A percentile compares a stretch with the other conserved stretches of the same genome.
These are phyloP conservation scores for Ophiocordyceps camponoti-leonardi DNA, from an alignment of 2,329 filamentous ascomycete species.

Conservation along the genomic window DNA sequence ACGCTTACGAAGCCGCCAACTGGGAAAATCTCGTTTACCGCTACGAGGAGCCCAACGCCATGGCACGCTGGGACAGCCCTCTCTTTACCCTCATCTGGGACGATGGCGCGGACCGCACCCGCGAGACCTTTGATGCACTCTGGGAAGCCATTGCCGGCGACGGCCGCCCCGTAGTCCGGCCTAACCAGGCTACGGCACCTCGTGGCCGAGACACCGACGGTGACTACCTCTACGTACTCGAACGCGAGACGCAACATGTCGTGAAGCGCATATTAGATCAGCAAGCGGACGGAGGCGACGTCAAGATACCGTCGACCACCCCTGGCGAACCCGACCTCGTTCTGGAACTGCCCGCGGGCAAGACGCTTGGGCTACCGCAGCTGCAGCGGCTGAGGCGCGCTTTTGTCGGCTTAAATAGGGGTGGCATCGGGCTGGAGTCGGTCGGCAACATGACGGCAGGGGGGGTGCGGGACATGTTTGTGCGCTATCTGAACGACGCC, in stretches of 20 bases:
- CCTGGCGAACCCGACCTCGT: slow-evolving; percentile 28
- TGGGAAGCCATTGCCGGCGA: slow-evolving; percentile 60
- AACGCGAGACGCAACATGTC: slow-evolving; percentile 63
- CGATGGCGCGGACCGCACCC: slow-evolving; percentile 44
- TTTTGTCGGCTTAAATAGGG: slow-evolving; percentile 61
- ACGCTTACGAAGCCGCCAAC: slow-evolving; percentile 36
- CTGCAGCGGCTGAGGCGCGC: slow-evolving; percentile 63
- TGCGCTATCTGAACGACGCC: slow-evolving; percentile 47
- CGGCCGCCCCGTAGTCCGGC: slow-evolving; percentile 44
- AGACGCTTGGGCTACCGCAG: slow-evolving; percentile 53
- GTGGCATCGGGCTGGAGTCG: slow-evolving; percentile 40
- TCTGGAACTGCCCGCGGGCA: slow-evolving; percentile 45
- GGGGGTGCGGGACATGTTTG: slow-evolving; percentile 45
- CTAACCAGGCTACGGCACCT: slow-evolving; percentile 60
- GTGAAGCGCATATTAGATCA: slow-evolving; percentile 52
- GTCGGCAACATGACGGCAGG: slow-evolving; percentile 35
- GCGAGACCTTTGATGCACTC: slow-evolving; percentile 41
- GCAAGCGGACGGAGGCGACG: slow-evolving; percentile 44
- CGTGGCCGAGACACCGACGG: slow-evolving; percentile 43
- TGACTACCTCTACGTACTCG: slow-evolving; percentile 67
- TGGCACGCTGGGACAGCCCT: slow-evolving; percentile 72
- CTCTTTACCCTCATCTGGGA: slow-evolving; percentile 67
- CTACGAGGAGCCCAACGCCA: slow-evolving; percentile 74
- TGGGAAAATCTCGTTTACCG: slow-evolving; percentile 69
- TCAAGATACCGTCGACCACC: slow-evolving; percentile 26